Percentiles rank a stretch among this genome's conserved stretches.
Evolutionary conservation across 495 filamentous ascomycete species (phyloP).

Genomic region (Neurospora pannonica): DNA sequence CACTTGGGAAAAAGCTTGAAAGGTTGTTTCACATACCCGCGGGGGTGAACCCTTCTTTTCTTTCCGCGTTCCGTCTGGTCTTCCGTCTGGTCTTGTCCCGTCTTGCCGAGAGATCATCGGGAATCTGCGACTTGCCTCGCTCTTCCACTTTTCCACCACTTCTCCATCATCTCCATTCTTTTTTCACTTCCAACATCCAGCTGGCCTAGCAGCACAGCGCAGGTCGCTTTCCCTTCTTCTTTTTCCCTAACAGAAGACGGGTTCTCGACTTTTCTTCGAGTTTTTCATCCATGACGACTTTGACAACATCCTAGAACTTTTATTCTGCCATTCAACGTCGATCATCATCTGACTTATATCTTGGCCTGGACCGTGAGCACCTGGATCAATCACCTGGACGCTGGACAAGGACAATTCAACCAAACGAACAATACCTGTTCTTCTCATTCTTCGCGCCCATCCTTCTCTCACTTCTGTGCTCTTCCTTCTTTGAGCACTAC

Average conservation of each 20-base stretch:
- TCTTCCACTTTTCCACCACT: background rate
- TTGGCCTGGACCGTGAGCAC: background rate
- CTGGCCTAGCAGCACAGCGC: background rate
- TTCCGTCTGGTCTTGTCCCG: background rate
- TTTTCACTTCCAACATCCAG: background rate
- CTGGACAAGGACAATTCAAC: background rate
- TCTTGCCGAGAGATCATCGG: background rate
- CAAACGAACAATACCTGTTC: background rate
- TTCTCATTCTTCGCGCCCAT: constrained; percentile 3
- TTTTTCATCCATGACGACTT: background rate
- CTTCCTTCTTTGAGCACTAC: background rate
- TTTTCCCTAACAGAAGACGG: background rate
- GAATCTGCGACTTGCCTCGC: background rate
- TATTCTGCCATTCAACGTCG: background rate
- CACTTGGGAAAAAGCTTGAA: background rate
- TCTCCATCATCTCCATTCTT: background rate
- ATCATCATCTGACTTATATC: background rate
- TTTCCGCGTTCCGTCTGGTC: background rate
- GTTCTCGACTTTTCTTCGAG: background rate
- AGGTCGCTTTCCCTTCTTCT: background rate
- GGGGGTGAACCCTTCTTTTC: background rate
- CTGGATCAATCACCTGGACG: background rate
- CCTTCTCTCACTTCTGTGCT: constrained; percentile 30
- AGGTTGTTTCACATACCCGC: background rate
- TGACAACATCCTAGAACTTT: background rate